A percentile compares a stretch with the other conserved stretches of the same genome.
Conservation (phyloP, 441 rosid species). For the Cnidoscolus chayamansa region DNA sequence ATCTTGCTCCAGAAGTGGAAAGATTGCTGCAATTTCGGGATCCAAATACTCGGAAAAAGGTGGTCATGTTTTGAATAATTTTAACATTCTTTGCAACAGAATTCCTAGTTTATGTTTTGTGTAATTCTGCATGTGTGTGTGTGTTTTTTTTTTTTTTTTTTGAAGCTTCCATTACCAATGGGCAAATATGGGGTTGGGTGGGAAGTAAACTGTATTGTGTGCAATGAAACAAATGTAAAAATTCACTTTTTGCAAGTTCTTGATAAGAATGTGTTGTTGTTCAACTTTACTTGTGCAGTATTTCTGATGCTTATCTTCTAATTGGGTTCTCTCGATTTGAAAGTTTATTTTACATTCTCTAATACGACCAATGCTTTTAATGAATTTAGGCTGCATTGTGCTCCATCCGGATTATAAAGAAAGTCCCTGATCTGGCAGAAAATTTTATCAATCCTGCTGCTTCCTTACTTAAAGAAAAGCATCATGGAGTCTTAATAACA, state of each 20-base stretch:
- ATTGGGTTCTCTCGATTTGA: constrained; percentile 4
- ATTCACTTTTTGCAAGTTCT: background rate
- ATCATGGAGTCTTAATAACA: constrained; percentile 94
- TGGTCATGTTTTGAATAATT: constrained; percentile 25
- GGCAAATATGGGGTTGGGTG: background rate
- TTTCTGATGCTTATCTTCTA: constrained; percentile 5
- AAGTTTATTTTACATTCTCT: constrained; percentile 21
- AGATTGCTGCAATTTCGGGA: constrained; percentile 95
- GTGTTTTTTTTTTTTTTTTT: no score
- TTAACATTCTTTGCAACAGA: background rate
- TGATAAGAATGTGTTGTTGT: no score
- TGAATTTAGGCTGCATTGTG: constrained; percentile 86
- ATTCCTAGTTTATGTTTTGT: background rate
- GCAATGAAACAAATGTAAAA: background rate
- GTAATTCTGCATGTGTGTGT: background rate
- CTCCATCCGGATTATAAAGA: constrained; percentile 86
- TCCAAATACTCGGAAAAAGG: constrained; percentile 97
- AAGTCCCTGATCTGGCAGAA: constrained; percentile 97
- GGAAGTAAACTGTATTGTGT: no score
- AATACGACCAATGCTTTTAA: constrained; percentile 23
- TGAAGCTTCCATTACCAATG: no score
- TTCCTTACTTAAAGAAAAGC: constrained; percentile 90
- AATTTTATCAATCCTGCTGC: constrained; percentile 89
- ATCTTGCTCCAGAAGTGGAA: constrained; percentile 99
- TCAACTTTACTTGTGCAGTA: background rate